A percentile compares a stretch with the other conserved stretches of the same genome.
These are phyloP conservation scores for Pseudotsuga menziesii DNA, from an alignment of 75 land plant species.

Conservation along the genomic window DNA sequence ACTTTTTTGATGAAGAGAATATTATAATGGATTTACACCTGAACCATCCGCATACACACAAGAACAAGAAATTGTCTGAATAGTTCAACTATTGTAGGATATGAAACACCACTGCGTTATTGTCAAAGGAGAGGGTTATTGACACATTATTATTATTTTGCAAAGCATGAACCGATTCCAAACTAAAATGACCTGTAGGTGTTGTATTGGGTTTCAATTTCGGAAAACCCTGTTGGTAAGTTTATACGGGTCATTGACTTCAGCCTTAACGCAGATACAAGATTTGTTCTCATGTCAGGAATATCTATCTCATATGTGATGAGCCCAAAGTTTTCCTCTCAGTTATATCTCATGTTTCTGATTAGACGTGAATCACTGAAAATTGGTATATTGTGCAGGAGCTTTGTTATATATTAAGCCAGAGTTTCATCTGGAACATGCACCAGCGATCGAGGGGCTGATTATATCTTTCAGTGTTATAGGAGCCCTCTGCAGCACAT, in stretches of 20 bases:
- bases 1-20: no score
- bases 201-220: not conserved
- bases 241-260: not conserved
- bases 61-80: no score
- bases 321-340: not conserved
- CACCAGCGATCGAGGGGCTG: constrained; percentile 27
- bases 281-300: not conserved
- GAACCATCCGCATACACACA: no score
- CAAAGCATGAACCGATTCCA: no score
- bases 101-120: no score
- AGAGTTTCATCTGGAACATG: constrained; percentile 34
- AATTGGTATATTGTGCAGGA: constrained; percentile 20
- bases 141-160: no score
- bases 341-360: not conserved
- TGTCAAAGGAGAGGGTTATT: no score
- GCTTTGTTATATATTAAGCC: constrained; percentile 40
- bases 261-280: not conserved
- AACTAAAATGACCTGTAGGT: not conserved
- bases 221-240: not conserved
- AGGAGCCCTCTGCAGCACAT: constrained; percentile 30
- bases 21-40: no score
- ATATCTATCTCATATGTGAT: not conserved
- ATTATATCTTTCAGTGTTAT: constrained; percentile 37
- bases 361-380: not conserved
- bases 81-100: no score